phyloP scores from a whole-genome alignment of 352 stramenopile species.

The Pythium apleroticum region DNA sequence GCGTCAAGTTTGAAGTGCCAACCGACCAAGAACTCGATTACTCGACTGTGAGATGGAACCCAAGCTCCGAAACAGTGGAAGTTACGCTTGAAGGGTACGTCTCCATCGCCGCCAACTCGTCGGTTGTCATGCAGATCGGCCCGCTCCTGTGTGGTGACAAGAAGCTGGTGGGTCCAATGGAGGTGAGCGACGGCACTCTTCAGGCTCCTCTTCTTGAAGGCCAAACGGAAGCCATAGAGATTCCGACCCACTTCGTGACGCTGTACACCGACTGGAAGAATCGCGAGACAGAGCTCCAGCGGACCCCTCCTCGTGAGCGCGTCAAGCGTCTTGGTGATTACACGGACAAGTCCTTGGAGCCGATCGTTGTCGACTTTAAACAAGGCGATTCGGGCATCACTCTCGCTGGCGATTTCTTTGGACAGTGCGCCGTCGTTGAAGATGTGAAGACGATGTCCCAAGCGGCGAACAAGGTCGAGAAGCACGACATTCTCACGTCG shows the following conservation, averaged over 20 bases:
- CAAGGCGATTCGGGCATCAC: conserved; percentile 41
- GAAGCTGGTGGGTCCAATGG: conserved; percentile 41
- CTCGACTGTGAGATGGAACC: conserved; percentile 34
- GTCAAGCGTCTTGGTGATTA: conserved; percentile 25
- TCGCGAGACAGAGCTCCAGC: conserved; percentile 31
- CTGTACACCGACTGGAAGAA: conserved; percentile 44
- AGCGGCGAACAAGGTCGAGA: conserved; percentile 19
- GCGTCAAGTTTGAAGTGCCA: conserved; percentile 34
- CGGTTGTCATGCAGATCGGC: conserved; percentile 37
- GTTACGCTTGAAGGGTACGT: conserved; percentile 38
- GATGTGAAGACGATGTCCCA: conserved; percentile 33
- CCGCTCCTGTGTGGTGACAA: conserved; percentile 32
- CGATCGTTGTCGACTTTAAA: conserved; percentile 33
- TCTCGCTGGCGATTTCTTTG: conserved; percentile 54
- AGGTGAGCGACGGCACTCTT: conserved; percentile 27
- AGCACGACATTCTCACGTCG: conserved; percentile 45
- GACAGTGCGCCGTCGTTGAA: conserved; percentile 50
- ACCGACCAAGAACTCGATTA: conserved; percentile 35
- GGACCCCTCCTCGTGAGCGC: conserved; percentile 33
- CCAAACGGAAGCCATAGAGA: background rate
- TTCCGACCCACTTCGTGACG: conserved; percentile 28
- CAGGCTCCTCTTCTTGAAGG: conserved; percentile 7
- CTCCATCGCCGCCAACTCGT: conserved; percentile 32
- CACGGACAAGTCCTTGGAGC: conserved; percentile 39
- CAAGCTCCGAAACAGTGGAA: conserved; percentile 26